Percentiles rank a stretch among this genome's conserved stretches.
phyloP scores from a whole-genome alignment of 2,329 filamentous ascomycete genomes.

The Conoideocrella luteorostrata region DNA sequence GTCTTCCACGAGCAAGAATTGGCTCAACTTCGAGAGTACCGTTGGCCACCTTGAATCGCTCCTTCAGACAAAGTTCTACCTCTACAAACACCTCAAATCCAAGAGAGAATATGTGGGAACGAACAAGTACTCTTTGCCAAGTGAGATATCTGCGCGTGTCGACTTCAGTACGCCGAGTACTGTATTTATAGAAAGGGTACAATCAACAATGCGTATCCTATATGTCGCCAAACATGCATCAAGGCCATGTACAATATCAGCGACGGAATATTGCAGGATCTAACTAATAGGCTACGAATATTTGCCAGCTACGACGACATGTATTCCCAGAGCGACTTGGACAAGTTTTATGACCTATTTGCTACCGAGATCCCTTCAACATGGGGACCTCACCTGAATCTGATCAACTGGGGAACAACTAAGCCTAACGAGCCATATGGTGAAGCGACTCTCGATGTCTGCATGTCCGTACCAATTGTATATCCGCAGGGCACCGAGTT shows the following conservation, averaged over 20 bases:
- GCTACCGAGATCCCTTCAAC: conserved; percentile 32
- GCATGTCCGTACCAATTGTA: conserved; percentile 45
- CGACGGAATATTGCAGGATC: conserved; percentile 25
- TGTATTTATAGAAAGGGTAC: conserved; percentile 4
- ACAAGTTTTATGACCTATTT: conserved; percentile 40
- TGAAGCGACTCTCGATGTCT: conserved; percentile 48
- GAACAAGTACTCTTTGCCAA: conserved; percentile 33
- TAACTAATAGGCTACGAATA: conserved; percentile 44
- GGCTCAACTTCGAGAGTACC: conserved; percentile 48
- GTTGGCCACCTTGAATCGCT: conserved; percentile 47
- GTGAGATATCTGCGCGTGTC: conserved; percentile 27
- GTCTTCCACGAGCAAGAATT: conserved; percentile 44
- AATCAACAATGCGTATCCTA: conserved; percentile 38
- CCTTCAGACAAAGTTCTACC: conserved; percentile 45
- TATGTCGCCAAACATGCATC: conserved; percentile 51
- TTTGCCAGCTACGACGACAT: conserved; percentile 46
- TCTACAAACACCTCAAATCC: conserved; percentile 34
- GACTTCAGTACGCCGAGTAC: conserved; percentile 36
- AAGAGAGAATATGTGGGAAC: conserved; percentile 31
- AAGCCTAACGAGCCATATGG: conserved; percentile 25
- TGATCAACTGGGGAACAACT: conserved; percentile 41
- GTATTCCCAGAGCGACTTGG: conserved; percentile 42
- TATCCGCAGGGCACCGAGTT: conserved; percentile 45
- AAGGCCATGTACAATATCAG: conserved; percentile 42
- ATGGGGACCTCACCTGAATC: conserved; percentile 34